Evolutionary conservation across 805 yeast genomes (phyloP), one percentile per base, ranked within the genome.

Genomic region (Priceomyces castillae): DNA sequence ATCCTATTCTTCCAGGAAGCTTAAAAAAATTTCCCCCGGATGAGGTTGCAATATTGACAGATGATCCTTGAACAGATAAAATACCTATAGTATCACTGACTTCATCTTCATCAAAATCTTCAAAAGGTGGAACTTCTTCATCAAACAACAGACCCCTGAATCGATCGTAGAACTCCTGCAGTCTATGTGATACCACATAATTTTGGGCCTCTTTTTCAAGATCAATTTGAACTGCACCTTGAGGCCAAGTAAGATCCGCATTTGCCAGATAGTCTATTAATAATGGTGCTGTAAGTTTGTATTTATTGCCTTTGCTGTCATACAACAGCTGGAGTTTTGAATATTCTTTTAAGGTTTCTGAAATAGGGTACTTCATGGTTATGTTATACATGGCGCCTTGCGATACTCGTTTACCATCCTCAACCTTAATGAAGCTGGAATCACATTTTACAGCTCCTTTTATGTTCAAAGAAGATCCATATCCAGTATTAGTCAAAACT

Each of bases 21-120:
- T 77, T 76, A 54, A 76, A 68, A 45, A 75, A 62, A 42, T 75
- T 73, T 0, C 84, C 84, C 1, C 84, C 84, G 0, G 82, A 77
- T 0, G 81, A 77, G 0, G 73, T 54, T 0, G 71, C 75, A 3
- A 68, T 52, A 17, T 22, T 30, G 16, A 34, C 34, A 30, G 40
- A 39, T 41, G 4, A 10, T 3, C n/a, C 19, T 7, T 23, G n/a
- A 2, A 44, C 36, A 28, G 14, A 12, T 11, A 37, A 30, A 1
- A 40, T 12, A 11, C 47, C 47, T 16, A 44, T 44, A 3, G 47
- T 44, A 38, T 44, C 47, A 10, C 31, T 22, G 23, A 44, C 26
- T 7, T 44, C 41, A 10, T 30, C 31, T 5, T 9, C 15, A n/a
- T 28, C 15, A 28, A 28, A 28, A 1, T 33, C 38, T 4, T 7